Evolutionary conservation across 1,139 yeast genomes (phyloP).

Genomic region (Candida sp.): DNA sequence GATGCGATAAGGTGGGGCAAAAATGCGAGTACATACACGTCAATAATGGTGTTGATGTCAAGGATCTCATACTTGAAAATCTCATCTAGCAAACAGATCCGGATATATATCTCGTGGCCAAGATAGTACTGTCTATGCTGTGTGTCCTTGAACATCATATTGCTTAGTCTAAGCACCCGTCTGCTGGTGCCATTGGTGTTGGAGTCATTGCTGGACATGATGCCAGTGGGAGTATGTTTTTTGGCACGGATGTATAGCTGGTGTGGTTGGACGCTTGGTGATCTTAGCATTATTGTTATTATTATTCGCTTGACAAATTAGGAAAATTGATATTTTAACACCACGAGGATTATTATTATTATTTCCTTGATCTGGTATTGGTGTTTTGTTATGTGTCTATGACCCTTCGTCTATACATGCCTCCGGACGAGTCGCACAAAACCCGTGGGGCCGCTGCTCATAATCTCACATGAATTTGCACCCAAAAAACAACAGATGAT

Average conservation of each 20-base stretch:
- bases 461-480: slow-evolving; percentile 2
- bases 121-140: slow-evolving; percentile 1
- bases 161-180: not conserved
- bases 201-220: not conserved
- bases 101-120: slow-evolving; percentile 13
- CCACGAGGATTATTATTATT: no score
- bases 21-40: slow-evolving; percentile 6
- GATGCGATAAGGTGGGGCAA: not conserved
- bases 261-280: no score
- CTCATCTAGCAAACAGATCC: slow-evolving; percentile 15
- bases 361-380: no score
- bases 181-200: not conserved
- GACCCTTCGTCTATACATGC: no score
- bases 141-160: not conserved
- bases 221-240: not conserved
- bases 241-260: no score
- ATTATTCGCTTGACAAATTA: no score
- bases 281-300: no score
- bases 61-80: slow-evolving; percentile 13
- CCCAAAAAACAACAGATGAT: slow-evolving; percentile 2
- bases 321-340: no score
- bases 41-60: slow-evolving; percentile 9
- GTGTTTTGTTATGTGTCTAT: no score
- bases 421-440: no score
- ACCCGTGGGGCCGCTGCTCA: not conserved